Percentiles rank a stretch among this genome's conserved stretches.
Evolutionary conservation across 2,329 filamentous ascomycete genomes (phyloP).

Genomic region (Neofusicoccum kwambonambiense): DNA sequence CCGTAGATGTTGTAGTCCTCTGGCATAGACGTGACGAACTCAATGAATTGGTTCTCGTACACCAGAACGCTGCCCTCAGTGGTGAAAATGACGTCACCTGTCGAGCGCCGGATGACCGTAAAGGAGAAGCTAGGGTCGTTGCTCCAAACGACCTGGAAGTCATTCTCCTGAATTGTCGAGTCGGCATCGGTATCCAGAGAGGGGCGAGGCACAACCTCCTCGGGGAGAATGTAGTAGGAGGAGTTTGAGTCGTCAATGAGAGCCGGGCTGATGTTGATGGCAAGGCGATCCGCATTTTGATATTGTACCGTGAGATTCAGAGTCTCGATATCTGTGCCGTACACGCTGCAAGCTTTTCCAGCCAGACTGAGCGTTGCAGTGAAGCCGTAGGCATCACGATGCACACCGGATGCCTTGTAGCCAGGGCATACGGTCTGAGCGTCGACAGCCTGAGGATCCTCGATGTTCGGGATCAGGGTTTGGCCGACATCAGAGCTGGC

Average conservation of each 20-base stretch:
- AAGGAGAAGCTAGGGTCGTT: constrained; percentile 60
- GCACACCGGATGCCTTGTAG: constrained; percentile 54
- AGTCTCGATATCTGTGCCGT: constrained; percentile 70
- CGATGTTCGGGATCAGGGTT: constrained; percentile 57
- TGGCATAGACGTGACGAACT: constrained; percentile 65
- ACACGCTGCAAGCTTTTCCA: constrained; percentile 65
- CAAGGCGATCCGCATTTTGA: constrained; percentile 63
- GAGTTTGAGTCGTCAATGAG: constrained; percentile 61
- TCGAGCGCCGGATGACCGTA: constrained; percentile 56
- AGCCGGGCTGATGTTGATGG: constrained; percentile 68
- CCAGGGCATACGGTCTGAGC: constrained; percentile 63
- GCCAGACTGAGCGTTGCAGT: constrained; percentile 53
- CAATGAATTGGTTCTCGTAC: constrained; percentile 76
- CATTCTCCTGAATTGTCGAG: constrained; percentile 41
- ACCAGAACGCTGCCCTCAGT: constrained; percentile 65
- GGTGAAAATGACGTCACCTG: constrained; percentile 66
- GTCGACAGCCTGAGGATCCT: constrained; percentile 62
- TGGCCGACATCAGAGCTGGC: constrained; percentile 35
- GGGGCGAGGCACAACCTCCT: constrained; percentile 61
- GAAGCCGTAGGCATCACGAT: constrained; percentile 48
- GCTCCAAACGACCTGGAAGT: constrained; percentile 54
- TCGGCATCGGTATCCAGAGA: constrained; percentile 43
- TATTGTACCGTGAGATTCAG: constrained; percentile 68
- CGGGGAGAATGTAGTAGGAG: constrained; percentile 66
- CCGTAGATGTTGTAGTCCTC: constrained; percentile 75